Conservation (phyloP, 2,329 filamentous ascomycete genomes). For the Huntiella savannae region DNA sequence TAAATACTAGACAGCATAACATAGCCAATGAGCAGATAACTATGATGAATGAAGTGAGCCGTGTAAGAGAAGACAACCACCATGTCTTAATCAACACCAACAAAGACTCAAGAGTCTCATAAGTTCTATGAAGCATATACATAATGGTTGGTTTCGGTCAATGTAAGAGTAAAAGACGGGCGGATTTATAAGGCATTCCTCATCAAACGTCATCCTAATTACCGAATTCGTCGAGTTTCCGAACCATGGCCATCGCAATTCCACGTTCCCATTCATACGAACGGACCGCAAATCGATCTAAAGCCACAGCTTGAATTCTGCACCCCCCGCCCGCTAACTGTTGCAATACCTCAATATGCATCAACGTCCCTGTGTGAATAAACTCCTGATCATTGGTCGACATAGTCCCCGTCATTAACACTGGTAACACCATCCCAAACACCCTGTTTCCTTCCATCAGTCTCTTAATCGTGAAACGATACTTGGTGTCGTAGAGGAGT, state of each 20-base stretch:
- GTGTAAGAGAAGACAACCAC: too few species aligned
- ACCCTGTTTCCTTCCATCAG: constrained; percentile 52
- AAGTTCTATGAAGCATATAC: too few species aligned
- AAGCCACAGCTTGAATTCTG: constrained; percentile 56
- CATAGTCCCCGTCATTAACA: constrained; percentile 24
- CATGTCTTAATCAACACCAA: too few species aligned
- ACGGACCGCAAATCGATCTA: constrained; percentile 57
- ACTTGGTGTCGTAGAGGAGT: constrained; percentile 78
- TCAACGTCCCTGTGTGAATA: constrained; percentile 55
- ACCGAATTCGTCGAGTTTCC: too few species aligned
- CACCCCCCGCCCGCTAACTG: constrained; percentile 64
- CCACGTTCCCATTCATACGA: constrained; percentile 50
- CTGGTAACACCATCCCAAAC: constrained; percentile 74
- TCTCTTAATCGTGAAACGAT: constrained; percentile 68
- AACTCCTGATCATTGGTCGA: constrained; percentile 27
- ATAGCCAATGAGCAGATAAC: too few species aligned
- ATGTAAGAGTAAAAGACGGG: too few species aligned
- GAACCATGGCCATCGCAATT: constrained; percentile 42
- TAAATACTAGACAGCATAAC: too few species aligned
- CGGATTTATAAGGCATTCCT: too few species aligned
- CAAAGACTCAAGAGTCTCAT: too few species aligned
- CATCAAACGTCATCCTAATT: too few species aligned
- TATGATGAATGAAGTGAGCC: too few species aligned
- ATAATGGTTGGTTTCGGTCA: too few species aligned
- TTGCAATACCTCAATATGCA: constrained; percentile 57